Conservation (phyloP, 23 red algal species). For the Gracilaria domingensis region DNA sequence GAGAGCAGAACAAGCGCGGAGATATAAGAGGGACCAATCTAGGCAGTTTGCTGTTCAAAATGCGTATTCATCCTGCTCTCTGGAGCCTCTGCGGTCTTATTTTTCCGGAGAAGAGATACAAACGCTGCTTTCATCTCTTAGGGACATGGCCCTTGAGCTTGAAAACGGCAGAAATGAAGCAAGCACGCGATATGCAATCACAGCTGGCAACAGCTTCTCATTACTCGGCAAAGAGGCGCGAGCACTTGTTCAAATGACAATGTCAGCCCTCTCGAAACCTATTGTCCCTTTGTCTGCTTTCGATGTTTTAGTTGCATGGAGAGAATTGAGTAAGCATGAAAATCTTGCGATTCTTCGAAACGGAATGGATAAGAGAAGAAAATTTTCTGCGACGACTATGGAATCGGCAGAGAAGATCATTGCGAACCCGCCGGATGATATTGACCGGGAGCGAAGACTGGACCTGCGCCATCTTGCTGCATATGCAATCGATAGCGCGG, state of each 20-base stretch:
- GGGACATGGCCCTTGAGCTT: slow-evolving; percentile 43
- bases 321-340: slow-evolving; percentile 62
- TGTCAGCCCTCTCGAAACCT: slow-evolving; percentile 46
- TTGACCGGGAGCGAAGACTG: slow-evolving; percentile 16
- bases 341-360: slow-evolving; percentile 47
- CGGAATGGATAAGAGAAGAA: slow-evolving; percentile 27
- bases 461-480: slow-evolving; percentile 65
- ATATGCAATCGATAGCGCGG: slow-evolving; percentile 80
- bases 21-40: slow-evolving; percentile 13
- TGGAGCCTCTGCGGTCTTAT: slow-evolving; percentile 26
- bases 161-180: neutral
- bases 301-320: slow-evolving; percentile 60
- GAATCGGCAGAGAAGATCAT: slow-evolving; percentile 15
- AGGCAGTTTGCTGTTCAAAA: slow-evolving; percentile 17
- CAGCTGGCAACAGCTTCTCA: slow-evolving; percentile 17
- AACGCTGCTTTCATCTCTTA: slow-evolving; percentile 13
- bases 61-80: slow-evolving; percentile 15
- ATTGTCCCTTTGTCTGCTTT: slow-evolving; percentile 46
- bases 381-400: slow-evolving; percentile 2
- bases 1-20: slow-evolving; percentile 9
- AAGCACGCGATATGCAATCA: slow-evolving; percentile 8
- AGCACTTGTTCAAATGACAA: slow-evolving; percentile 32
- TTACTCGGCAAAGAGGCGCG: slow-evolving; percentile 22
- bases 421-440: slow-evolving; percentile 24
- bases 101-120: slow-evolving; percentile 37